Evolutionary conservation across 1,284 basidiomycete species (phyloP).

Genomic region (Cystobasidium sp.): DNA sequence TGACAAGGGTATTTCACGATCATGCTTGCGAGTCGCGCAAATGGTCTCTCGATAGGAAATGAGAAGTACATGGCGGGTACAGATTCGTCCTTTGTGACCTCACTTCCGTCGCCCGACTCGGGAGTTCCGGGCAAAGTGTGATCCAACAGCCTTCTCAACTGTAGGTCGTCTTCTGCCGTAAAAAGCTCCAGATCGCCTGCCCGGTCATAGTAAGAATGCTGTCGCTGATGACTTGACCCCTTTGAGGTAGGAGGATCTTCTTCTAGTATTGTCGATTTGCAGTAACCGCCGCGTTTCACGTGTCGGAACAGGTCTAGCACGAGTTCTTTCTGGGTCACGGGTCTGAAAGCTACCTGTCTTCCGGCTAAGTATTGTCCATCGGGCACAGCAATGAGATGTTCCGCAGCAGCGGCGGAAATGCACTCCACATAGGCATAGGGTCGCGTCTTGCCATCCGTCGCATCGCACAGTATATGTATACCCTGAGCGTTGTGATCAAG

Average conservation of each 20-base stretch:
- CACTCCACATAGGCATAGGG: conserved; percentile 40
- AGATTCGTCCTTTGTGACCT: background rate
- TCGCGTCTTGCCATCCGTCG: conserved; percentile 13
- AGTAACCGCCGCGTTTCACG: background rate
- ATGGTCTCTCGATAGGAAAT: conserved; percentile 1
- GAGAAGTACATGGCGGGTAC: background rate
- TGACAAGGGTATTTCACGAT: conserved; percentile 18
- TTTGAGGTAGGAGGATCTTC: background rate
- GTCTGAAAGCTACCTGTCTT: conserved; percentile 17
- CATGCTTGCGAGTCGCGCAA: conserved; percentile 5
- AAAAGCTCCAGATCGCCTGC: background rate
- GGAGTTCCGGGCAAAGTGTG: background rate
- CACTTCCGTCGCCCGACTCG: background rate
- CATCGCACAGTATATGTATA: conserved; percentile 18
- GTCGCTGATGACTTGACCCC: background rate
- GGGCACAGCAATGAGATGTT: background rate
- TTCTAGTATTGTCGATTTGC: background rate
- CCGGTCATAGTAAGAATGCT: background rate
- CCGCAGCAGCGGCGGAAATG: conserved; percentile 20
- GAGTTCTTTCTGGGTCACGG: conserved; percentile 29
- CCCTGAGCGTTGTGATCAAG: conserved; percentile 19
- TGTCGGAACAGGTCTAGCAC: conserved; percentile 11
- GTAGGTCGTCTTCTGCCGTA: background rate
- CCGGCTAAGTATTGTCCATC: conserved; percentile 12
- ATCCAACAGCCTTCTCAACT: background rate